Percentiles rank a stretch among this genome's conserved stretches.
These are phyloP conservation scores for Penicillium sp. DNA, from an alignment of 2,329 filamentous ascomycete species.

Conservation along the genomic window DNA sequence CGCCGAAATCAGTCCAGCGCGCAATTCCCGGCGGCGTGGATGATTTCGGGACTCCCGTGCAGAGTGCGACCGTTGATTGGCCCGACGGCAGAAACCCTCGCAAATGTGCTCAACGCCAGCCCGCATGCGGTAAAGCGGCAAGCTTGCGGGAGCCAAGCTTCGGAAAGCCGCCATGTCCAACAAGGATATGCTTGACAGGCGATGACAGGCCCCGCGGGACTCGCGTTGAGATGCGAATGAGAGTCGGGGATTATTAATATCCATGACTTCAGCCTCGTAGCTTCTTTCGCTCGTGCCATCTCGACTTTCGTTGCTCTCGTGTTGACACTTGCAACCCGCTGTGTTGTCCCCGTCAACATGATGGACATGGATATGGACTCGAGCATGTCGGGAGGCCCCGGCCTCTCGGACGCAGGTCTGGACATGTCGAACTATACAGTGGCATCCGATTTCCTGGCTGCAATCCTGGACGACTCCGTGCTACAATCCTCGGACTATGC, in stretches of 20 bases:
- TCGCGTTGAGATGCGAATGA: no score
- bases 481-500: slow-evolving; percentile 37
- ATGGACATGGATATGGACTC: slow-evolving; percentile 18
- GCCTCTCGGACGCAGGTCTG: slow-evolving; percentile 34
- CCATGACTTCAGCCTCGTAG: no score
- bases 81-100: no score
- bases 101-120: slow-evolving; percentile 12
- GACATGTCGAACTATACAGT: slow-evolving; percentile 39
- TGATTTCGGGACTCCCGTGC: no score
- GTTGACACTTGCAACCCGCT: not conserved
- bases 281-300: no score
- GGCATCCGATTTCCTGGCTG: slow-evolving; percentile 34
- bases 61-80: no score
- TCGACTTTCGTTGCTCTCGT: no score
- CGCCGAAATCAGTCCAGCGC: no score
- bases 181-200: no score
- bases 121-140: slow-evolving; percentile 1
- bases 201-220: not conserved
- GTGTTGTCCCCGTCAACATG: not conserved
- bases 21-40: no score
- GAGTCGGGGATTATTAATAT: no score
- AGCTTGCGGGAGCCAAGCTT: slow-evolving; percentile 5
- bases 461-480: slow-evolving; percentile 37
- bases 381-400: slow-evolving; percentile 19
- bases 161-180: no score